Base-by-base conservation (phyloP, 2,329 filamentous ascomycete species). In the Xylariaceae sp. region DNA sequence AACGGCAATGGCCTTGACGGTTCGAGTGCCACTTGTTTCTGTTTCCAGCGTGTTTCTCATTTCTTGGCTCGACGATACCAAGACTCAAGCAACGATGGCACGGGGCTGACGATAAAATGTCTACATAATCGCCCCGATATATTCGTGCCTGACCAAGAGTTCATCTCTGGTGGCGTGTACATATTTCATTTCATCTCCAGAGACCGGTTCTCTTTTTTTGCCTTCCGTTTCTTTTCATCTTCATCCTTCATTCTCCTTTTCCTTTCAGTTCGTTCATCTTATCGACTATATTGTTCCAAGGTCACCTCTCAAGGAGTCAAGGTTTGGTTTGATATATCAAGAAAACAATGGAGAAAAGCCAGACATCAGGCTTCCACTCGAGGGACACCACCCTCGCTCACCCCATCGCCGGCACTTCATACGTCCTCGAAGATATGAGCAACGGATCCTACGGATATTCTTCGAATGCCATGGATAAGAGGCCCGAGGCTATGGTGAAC, bases 61-160 rank as follows among this genome's bases (percentile, higher is more conserved):
- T 44, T 51, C 53, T 54, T 54, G 53, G 52, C 52, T 46, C 39
- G 39, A 22, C 37, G 39, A 37, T 48, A 40, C 48, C 18, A 39
- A 26, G 22, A 26, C 22, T 26, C 22, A 6, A 26, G 11, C 22
- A 11, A 26, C 22, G 22, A 11, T 26, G 22, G 22, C 22, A 26
- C 22, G 22, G 22, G 22, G 22, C 22, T 6, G 11, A 26, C 11
- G 22, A 26, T 26, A 11, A 37, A 43, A 40, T 45, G 47, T 37
- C 44, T 38, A 41, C 31, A 40, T 35, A 44, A 50, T 50, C 48
- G 48, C 50, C 44, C 30, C 41, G 42, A 47, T 44, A 48, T 48
- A 50, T 47, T 48, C 39, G 42, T 16, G 38, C 43, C n/a, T 44
- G 37, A 47, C 45, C 42, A 44, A 39, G 45, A 38, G 29, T 39